Conservation (phyloP, 2,329 filamentous ascomycete species). For the Rhynchosporium agropyri region DNA sequence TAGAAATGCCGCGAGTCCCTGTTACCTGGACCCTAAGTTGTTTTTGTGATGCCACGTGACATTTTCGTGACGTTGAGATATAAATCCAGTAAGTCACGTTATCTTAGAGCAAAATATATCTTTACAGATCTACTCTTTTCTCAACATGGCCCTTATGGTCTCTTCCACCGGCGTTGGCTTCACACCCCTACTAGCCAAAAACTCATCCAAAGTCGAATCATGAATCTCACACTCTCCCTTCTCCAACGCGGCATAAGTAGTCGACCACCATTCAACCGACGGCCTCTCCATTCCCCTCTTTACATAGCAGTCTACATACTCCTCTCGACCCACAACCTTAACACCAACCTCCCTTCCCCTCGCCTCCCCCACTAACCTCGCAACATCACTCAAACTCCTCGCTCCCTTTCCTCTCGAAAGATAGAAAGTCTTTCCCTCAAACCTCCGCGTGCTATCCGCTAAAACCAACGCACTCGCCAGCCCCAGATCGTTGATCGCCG, state of each 20-base stretch:
- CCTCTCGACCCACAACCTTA: conserved; percentile 30
- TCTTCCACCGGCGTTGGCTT: conserved; percentile 28
- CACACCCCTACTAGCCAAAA: conserved; percentile 26
- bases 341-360: conserved; percentile 25
- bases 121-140: neutral
- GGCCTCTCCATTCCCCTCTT: conserved; percentile 27
- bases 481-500: conserved; percentile 35
- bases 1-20: too few species aligned
- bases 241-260: conserved; percentile 31
- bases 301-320: conserved; percentile 33
- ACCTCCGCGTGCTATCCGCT: conserved; percentile 25
- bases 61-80: too few species aligned
- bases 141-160: conserved; percentile 24
- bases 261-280: conserved; percentile 35
- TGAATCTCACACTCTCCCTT: conserved; percentile 32
- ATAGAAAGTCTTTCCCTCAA: conserved; percentile 31
- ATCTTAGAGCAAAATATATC: too few species aligned
- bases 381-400: conserved; percentile 31
- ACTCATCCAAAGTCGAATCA: conserved; percentile 31
- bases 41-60: too few species aligned
- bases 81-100: too few species aligned
- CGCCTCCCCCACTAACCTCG: conserved; percentile 24
- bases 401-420: conserved; percentile 19
- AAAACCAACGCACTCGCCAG: conserved; percentile 33
- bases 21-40: too few species aligned